These are phyloP conservation scores for Xylaria curta DNA, from an alignment of 495 filamentous ascomycete species.

Conservation along the genomic window DNA sequence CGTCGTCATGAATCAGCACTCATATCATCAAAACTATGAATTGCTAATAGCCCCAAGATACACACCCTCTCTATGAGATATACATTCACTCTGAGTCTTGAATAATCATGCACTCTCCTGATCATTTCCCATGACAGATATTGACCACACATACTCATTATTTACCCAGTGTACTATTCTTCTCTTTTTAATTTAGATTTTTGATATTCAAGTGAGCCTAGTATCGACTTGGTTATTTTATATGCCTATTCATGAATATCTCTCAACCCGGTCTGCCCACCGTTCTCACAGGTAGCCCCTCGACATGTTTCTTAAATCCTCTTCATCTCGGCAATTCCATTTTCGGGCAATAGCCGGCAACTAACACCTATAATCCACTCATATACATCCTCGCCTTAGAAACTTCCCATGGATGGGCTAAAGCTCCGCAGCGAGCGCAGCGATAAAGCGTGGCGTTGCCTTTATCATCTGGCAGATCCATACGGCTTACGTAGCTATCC, in stretches of 20 bases:
- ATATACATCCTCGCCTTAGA: not conserved
- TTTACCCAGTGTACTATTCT: not conserved
- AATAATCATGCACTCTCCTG: not conserved
- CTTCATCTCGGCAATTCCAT: not conserved
- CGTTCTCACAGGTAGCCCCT: not conserved
- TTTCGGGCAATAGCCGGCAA: constrained; percentile 17
- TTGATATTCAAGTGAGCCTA: not conserved
- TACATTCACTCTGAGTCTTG: not conserved
- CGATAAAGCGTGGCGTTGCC: not conserved
- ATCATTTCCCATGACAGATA: not conserved
- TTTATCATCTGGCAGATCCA: not conserved
- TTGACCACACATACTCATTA: not conserved
- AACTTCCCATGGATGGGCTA: not conserved
- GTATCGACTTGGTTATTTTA: not conserved
- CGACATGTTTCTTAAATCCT: not conserved
- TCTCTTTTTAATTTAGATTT: not conserved
- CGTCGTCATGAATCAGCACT: not conserved
- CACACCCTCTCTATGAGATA: not conserved
- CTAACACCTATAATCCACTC: not conserved
- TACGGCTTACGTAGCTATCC: constrained; percentile 3
- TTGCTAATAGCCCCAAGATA: not conserved
- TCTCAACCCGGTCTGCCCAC: not conserved
- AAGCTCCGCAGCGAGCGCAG: not conserved
- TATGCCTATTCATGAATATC: not conserved
- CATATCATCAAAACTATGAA: not conserved